These are phyloP conservation scores for Sphaceloma murrayae DNA, from an alignment of 2,329 filamentous ascomycete species.

Conservation along the genomic window DNA sequence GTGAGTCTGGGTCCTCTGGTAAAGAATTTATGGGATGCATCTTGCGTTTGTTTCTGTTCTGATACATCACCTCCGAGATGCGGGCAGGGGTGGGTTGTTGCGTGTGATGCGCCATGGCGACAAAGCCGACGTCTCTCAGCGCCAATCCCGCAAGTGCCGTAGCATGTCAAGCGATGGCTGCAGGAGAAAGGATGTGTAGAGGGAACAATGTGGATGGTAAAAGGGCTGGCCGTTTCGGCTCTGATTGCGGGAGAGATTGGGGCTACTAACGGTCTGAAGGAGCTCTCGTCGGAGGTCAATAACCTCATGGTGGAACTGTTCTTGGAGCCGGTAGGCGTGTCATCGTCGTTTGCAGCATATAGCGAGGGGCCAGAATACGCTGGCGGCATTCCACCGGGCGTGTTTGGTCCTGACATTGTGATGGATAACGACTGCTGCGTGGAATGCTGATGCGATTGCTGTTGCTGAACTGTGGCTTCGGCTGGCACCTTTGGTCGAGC, in stretches of 20 bases:
- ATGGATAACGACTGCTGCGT: constrained; percentile 11
- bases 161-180: constrained; percentile 1
- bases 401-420: constrained; percentile 19
- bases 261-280: constrained; percentile 37
- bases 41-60: constrained; percentile 24
- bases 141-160: neutral
- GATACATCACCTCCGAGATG: constrained; percentile 28
- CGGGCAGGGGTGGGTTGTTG: constrained; percentile 22
- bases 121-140: constrained; percentile 3
- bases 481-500: constrained; percentile 2
- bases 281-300: constrained; percentile 39
- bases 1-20: constrained; percentile 24
- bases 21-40: constrained; percentile 3
- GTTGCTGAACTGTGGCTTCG: neutral
- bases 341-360: constrained; percentile 34
- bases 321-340: constrained; percentile 27
- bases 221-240: neutral
- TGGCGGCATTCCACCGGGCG: constrained; percentile 26
- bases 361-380: constrained; percentile 35
- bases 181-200: constrained; percentile 9
- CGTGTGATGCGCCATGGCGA: constrained; percentile 20
- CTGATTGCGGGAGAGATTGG: constrained; percentile 25
- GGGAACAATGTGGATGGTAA: neutral
- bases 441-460: neutral
- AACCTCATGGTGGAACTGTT: constrained; percentile 42